A percentile compares a stretch with the other conserved stretches of the same genome.
Conservation (phyloP, 179 eudicot species). For the Heliamphora pulchella region DNA sequence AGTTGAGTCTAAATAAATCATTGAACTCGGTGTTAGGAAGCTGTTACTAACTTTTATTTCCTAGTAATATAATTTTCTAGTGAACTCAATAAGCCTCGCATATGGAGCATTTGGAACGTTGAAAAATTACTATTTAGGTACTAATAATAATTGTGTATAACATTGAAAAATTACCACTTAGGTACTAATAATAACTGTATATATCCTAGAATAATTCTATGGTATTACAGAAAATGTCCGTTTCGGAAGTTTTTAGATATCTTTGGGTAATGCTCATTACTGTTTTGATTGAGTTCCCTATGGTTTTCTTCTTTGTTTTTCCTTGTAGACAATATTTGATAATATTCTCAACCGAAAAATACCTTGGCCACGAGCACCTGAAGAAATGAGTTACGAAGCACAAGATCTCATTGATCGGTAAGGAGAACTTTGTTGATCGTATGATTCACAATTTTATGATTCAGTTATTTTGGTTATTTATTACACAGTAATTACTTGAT, state of each 20-base stretch:
- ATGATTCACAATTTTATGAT: not conserved
- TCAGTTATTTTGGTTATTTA: not conserved
- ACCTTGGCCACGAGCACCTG: slow-evolving; percentile 90
- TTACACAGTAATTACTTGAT: not conserved
- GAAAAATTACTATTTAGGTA: not conserved
- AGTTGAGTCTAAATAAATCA: too few relatives aligned
- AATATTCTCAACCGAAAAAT: slow-evolving; percentile 90
- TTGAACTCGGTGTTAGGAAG: not conserved
- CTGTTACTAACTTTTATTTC: not conserved
- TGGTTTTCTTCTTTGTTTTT: slow-evolving; percentile 14
- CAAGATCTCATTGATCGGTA: slow-evolving; percentile 81
- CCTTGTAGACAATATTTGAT: slow-evolving; percentile 73
- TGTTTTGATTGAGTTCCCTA: not conserved
- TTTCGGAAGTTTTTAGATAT: not conserved
- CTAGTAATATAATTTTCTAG: not conserved
- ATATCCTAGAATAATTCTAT: not conserved
- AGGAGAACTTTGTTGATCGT: slow-evolving; percentile 20
- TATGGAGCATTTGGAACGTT: not conserved
- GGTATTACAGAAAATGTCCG: too few relatives aligned
- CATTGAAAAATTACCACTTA: not conserved
- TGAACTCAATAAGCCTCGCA: not conserved
- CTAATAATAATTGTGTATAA: not conserved
- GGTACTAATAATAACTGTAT: not conserved
- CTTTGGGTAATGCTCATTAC: not conserved
- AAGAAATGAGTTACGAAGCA: slow-evolving; percentile 87